A percentile compares a stretch with the other conserved stretches of the same genome.
Evolutionary conservation across 2,329 filamentous ascomycete genomes (phyloP).

Genomic region (Apiospora arundinis): DNA sequence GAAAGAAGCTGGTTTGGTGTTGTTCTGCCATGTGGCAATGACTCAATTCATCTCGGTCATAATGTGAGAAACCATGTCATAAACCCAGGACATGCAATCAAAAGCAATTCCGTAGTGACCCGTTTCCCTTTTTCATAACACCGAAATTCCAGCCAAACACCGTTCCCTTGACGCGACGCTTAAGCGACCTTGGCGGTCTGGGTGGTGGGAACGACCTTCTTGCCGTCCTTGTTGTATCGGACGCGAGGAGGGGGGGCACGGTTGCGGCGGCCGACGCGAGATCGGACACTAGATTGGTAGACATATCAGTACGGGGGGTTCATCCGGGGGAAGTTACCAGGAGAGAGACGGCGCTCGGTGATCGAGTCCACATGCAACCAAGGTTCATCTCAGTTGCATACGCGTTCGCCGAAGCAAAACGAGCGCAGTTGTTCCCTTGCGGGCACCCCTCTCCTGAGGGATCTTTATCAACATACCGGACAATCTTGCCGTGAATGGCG

Average conservation of each 20-base stretch:
- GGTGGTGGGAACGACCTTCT: constrained; percentile 90
- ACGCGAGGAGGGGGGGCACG: constrained; percentile 96
- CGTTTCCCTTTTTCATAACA: constrained; percentile 31
- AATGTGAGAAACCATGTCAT: constrained; percentile 42
- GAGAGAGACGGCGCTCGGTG: constrained; percentile 28
- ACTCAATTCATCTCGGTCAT: constrained; percentile 43
- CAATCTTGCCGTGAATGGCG: constrained; percentile 99
- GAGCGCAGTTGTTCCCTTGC: constrained; percentile 63
- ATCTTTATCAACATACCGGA: constrained; percentile 80
- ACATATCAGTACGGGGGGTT: constrained; percentile 25
- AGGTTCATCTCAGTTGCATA: constrained; percentile 62
- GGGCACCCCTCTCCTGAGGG: constrained; percentile 33
- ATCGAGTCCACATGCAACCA: constrained; percentile 52
- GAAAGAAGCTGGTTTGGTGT: background rate
- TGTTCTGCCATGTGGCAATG: constrained; percentile 27
- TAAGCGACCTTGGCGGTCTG: constrained; percentile 69
- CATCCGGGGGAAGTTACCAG: constrained; percentile 32
- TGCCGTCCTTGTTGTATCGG: constrained; percentile 99
- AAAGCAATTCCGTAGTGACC: constrained; percentile 38
- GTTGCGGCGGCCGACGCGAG: constrained; percentile 96
- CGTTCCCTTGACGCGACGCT: constrained; percentile 30
- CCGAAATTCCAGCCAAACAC: constrained; percentile 26
- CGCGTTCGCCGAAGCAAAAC: constrained; percentile 37
- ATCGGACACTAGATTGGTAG: constrained; percentile 80
- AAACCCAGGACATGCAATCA: constrained; percentile 38